phyloP scores from a whole-genome alignment of 2,329 filamentous ascomycete genomes.

The Fonsecaea pugnacius region DNA sequence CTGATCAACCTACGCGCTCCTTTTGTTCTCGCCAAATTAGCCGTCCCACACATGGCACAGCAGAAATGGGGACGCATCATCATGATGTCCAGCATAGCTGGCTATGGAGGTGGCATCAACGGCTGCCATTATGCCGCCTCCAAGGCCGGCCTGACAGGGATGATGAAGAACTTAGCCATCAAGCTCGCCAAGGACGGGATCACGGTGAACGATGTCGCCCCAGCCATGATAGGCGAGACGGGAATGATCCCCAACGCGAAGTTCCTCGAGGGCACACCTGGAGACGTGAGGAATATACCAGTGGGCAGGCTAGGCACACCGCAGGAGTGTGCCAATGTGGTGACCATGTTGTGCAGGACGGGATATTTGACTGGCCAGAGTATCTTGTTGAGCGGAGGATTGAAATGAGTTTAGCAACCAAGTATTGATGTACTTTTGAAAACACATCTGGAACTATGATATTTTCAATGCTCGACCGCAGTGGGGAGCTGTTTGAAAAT shows the following conservation, averaged over 20 bases:
- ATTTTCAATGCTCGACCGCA: neutral
- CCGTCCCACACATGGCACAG: constrained; percentile 64
- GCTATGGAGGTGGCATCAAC: constrained; percentile 66
- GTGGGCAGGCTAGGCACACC: constrained; percentile 62
- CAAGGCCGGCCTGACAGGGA: constrained; percentile 65
- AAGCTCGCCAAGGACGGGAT: constrained; percentile 65
- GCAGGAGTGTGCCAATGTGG: constrained; percentile 64
- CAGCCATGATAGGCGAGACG: constrained; percentile 69
- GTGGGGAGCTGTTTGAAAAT: neutral
- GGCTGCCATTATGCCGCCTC: constrained; percentile 60
- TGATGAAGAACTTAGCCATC: constrained; percentile 68
- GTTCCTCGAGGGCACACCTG: constrained; percentile 56
- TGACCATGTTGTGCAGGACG: constrained; percentile 64
- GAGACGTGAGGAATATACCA: constrained; percentile 64
- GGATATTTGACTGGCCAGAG: constrained; percentile 65
- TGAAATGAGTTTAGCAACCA: constrained; percentile 47
- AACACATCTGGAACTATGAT: neutral
- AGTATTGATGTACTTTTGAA: neutral
- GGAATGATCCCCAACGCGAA: constrained; percentile 66
- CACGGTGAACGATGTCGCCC: constrained; percentile 70
- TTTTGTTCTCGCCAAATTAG: constrained; percentile 65
- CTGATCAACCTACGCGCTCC: constrained; percentile 66
- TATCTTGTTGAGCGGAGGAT: constrained; percentile 57
- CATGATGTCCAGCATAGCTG: constrained; percentile 67
- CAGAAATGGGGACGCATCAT: constrained; percentile 67